These are phyloP conservation scores for Oehlia diaphana DNA, from an alignment of 192 early-diverging fungal genomes.

Conservation along the genomic window DNA sequence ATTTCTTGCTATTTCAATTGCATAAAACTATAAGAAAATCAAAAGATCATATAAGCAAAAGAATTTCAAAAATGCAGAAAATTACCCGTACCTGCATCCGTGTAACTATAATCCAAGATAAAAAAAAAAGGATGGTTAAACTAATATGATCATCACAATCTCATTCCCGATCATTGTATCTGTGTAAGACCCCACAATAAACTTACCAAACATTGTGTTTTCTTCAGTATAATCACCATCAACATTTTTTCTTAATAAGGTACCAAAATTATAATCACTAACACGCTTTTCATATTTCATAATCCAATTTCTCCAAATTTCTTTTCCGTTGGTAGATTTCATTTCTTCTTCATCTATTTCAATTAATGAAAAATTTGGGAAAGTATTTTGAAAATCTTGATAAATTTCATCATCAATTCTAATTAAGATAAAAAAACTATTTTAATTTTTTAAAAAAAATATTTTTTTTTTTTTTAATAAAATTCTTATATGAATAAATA, in stretches of 20 bases:
- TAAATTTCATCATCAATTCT: constrained; percentile 86
- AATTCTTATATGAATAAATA: background rate
- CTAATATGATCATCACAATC: constrained; percentile 1
- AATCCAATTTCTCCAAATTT: constrained; percentile 86
- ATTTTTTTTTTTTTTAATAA: background rate
- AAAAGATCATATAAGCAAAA: background rate
- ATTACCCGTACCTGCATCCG: constrained; percentile 34
- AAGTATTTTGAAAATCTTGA: constrained; percentile 70
- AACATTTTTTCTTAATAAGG: constrained; percentile 76
- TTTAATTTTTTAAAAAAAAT: background rate
- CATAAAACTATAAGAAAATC: constrained; percentile 64
- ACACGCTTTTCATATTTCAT: constrained; percentile 84
- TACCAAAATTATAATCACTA: constrained; percentile 94
- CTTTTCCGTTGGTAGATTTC: constrained; percentile 79
- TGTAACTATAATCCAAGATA: background rate
- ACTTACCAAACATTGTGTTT: constrained; percentile 88
- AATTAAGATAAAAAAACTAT: background rate
- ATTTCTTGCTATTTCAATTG: constrained; percentile 91
- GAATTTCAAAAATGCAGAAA: background rate
- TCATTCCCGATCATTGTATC: background rate
- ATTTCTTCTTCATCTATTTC: constrained; percentile 81
- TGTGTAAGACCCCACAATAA: background rate
- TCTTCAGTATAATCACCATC: constrained; percentile 79
- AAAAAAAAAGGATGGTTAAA: background rate
- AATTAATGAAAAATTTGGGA: constrained; percentile 68